Base-by-base conservation (phyloP, 2,329 filamentous ascomycete species). In the Alternaria rosae region DNA sequence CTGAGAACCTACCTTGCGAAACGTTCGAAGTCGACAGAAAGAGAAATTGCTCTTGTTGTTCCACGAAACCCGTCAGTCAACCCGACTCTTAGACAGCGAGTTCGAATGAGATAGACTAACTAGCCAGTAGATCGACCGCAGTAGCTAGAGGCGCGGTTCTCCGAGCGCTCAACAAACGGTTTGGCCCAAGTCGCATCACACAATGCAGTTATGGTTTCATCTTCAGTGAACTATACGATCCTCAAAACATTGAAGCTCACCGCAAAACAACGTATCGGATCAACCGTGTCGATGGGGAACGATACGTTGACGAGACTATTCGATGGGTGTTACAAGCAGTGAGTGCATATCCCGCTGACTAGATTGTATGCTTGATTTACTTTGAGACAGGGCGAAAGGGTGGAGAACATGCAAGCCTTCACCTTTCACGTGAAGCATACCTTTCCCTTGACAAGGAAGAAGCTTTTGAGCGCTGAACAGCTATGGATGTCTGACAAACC, bases 101-200 rank as follows among this genome's bases (percentile, higher is more conserved):
- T n/a, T n/a, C n/a, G n/a, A n/a, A n/a, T n/a, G n/a, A n/a, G n/a
- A 13, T 20, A 20, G 20, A 42, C 44, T 47, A 20, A 64, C 44
- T 17, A 28, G 5, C 17, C n/a, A 8, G 38, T 45, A 74, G 68
- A 21, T 68, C 61, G 23, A 71, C 70, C 1, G 74, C 74, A 3
- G 76, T 77, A 15, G 72, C 74, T 12, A 69, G 66, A 23, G 75
- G 76, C 20, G 75, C 73, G 20, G 68, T 77, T 20, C 66, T 77
- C 10, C 64, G 74, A 21, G 75, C 75, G 9, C 54, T 76, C 23
- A 70, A 73, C 52, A 77, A 75, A 62, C 66, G 71, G 26, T 32
- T 64, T 13, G 75, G 74, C 1, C 76, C 75, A 0, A 59, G 48
- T 11, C 60, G 73, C 53, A 65, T 70, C 12, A 69, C 66, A 6